These are phyloP conservation scores for Candida chauliodis DNA, from an alignment of 805 yeast species.

Conservation along the genomic window DNA sequence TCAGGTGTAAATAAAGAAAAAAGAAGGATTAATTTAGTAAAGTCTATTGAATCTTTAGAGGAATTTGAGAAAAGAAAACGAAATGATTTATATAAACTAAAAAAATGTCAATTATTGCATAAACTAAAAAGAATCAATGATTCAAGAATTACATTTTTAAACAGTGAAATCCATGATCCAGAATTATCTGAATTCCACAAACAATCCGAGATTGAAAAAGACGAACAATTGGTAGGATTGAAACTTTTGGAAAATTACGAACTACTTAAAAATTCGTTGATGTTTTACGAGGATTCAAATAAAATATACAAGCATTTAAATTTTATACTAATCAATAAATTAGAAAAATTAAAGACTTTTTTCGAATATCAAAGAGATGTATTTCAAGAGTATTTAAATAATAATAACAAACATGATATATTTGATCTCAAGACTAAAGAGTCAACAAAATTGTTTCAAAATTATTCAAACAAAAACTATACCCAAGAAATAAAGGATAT, in stretches of 20 bases:
- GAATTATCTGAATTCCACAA: conserved; percentile 22
- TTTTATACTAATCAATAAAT: conserved; percentile 26
- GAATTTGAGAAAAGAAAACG: conserved; percentile 15
- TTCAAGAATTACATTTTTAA: conserved; percentile 22
- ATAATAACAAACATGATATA: conserved; percentile 14
- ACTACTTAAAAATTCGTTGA: conserved; percentile 24
- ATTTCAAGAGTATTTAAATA: conserved; percentile 19
- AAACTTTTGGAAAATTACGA: conserved; percentile 31
- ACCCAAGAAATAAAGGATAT: conserved; percentile 26
- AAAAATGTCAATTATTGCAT: conserved; percentile 22
- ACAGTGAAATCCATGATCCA: conserved; percentile 21
- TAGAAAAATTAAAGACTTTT: conserved; percentile 36
- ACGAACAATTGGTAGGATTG: conserved; percentile 30
- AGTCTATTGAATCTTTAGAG: conserved; percentile 16
- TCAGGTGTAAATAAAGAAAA: conserved; percentile 18
- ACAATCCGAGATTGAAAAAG: conserved; percentile 22
- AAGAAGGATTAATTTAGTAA: conserved; percentile 20
- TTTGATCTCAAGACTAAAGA: conserved; percentile 19
- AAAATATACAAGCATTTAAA: conserved; percentile 30
- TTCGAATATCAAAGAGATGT: conserved; percentile 33
- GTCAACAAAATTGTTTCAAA: conserved; percentile 23
- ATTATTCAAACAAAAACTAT: conserved; percentile 27
- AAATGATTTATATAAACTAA: conserved; percentile 17
- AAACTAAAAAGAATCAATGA: conserved; percentile 22
- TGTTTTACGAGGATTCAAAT: conserved; percentile 37